Evolutionary conservation across 129 eudicot genomes (phyloP).

Genomic region (Centrapalus pauciflorus): DNA sequence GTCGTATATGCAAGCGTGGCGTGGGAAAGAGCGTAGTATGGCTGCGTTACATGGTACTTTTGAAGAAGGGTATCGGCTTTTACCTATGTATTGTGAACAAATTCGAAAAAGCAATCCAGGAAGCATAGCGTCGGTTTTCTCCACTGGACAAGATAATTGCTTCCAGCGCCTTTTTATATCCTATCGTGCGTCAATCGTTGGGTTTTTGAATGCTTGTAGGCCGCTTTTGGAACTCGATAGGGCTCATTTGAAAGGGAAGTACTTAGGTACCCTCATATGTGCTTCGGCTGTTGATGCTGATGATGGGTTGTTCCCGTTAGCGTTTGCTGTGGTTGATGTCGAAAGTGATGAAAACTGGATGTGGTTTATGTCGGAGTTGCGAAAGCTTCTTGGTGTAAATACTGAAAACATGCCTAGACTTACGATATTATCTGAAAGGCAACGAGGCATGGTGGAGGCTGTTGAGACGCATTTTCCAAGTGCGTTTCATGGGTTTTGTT

Average conservation of each 20-base stretch:
- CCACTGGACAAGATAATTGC: slow-evolving; percentile 79
- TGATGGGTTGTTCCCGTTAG: slow-evolving; percentile 81
- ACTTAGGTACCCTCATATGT: slow-evolving; percentile 76
- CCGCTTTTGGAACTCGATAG: slow-evolving; percentile 86
- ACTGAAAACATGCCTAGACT: slow-evolving; percentile 94
- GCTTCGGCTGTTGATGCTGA: slow-evolving; percentile 92
- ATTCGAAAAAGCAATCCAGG: slow-evolving; percentile 76
- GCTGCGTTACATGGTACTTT: slow-evolving; percentile 96
- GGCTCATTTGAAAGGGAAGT: slow-evolving; percentile 89
- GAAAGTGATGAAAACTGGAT: slow-evolving; percentile 96
- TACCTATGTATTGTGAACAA: slow-evolving; percentile 88
- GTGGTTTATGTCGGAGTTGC: slow-evolving; percentile 97
- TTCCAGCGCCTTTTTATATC: slow-evolving; percentile 85
- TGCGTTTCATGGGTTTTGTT: slow-evolving; percentile 88
- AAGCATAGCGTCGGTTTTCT: slow-evolving; percentile 69
- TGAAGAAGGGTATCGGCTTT: slow-evolving; percentile 89
- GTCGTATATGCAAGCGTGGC: slow-evolving; percentile 99
- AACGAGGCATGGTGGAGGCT: slow-evolving; percentile 80
- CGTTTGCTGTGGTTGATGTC: slow-evolving; percentile 80
- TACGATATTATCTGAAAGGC: slow-evolving; percentile 84
- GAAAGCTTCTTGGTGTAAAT: slow-evolving; percentile 90
- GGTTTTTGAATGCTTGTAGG: slow-evolving; percentile 88
- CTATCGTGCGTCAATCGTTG: slow-evolving; percentile 78
- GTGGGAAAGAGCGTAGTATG: slow-evolving; percentile 98
- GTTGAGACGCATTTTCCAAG: slow-evolving; percentile 90